Conservation (phyloP, 2,329 filamentous ascomycete genomes). For the Mycosphaerella sp. region DNA sequence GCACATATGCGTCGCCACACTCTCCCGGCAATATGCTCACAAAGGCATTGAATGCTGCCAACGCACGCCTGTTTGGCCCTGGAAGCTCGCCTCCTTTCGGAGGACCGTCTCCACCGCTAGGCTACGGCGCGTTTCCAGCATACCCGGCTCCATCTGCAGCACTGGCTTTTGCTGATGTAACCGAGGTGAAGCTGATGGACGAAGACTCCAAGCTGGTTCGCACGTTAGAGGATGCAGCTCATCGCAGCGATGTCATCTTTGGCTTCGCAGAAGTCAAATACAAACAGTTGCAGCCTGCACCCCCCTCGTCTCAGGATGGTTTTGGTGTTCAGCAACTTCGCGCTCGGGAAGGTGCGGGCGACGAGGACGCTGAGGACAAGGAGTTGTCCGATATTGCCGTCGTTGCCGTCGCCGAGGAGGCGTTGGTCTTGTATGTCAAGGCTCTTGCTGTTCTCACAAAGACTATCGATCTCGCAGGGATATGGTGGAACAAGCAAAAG, state of each 20-base stretch:
- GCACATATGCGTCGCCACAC: slow-evolving; percentile 59
- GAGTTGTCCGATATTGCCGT: slow-evolving; percentile 80
- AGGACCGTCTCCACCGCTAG: slow-evolving; percentile 65
- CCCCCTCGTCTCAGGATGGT: slow-evolving; percentile 66
- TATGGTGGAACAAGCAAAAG: slow-evolving; percentile 64
- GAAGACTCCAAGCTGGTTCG: slow-evolving; percentile 75
- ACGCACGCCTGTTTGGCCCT: slow-evolving; percentile 62
- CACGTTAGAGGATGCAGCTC: slow-evolving; percentile 84
- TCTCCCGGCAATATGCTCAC: slow-evolving; percentile 87
- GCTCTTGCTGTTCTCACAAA: slow-evolving; percentile 82
- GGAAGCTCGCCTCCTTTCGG: slow-evolving; percentile 59
- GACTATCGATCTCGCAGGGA: slow-evolving; percentile 88
- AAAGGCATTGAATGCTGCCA: slow-evolving; percentile 92
- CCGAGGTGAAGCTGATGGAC: slow-evolving; percentile 56
- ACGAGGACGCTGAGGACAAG: slow-evolving; percentile 58
- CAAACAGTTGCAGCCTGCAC: slow-evolving; percentile 86
- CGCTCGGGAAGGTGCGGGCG: slow-evolving; percentile 48
- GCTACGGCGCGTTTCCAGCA: slow-evolving; percentile 75
- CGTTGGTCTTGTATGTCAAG: slow-evolving; percentile 93
- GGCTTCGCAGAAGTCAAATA: slow-evolving; percentile 98
- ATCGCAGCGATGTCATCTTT: slow-evolving; percentile 90
- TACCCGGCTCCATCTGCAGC: slow-evolving; percentile 68
- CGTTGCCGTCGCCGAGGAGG: slow-evolving; percentile 85
- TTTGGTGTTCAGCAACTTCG: slow-evolving; percentile 55
- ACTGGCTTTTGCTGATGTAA: slow-evolving; percentile 56